Evolutionary conservation across 306 rosid genomes (phyloP).

Genomic region (Alnus rubra): DNA sequence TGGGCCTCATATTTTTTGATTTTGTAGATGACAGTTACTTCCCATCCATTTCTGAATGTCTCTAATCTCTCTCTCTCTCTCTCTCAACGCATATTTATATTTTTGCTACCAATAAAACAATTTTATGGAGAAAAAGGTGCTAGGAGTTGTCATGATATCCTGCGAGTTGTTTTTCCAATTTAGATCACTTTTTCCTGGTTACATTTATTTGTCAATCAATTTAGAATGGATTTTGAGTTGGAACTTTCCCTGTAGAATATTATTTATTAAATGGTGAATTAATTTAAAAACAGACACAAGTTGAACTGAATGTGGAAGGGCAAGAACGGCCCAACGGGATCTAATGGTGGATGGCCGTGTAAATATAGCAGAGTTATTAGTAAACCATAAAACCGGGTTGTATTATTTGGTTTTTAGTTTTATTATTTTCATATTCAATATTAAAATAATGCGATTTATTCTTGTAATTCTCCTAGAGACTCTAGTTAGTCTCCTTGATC

Average conservation of each 20-base stretch:
- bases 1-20: background rate
- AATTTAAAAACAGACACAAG: background rate
- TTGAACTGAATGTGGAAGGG: background rate
- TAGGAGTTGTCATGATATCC: background rate
- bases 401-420: background rate
- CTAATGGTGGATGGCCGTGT: background rate
- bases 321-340: background rate
- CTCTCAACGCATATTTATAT: background rate
- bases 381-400: too few relatives aligned
- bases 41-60: background rate
- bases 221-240: background rate
- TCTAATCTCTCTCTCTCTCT: background rate
- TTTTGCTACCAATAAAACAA: background rate
- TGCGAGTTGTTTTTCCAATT: background rate
- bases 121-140: background rate
- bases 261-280: background rate
- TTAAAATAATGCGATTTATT: background rate
- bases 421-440: background rate
- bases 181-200: background rate
- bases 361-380: background rate
- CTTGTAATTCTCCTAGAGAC: too few relatives aligned
- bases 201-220: background rate
- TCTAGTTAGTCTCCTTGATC: too few relatives aligned
- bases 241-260: background rate
- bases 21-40: background rate